These are phyloP conservation scores for Naganishia sp. DNA, from an alignment of 1,284 basidiomycete species.

Conservation along the genomic window DNA sequence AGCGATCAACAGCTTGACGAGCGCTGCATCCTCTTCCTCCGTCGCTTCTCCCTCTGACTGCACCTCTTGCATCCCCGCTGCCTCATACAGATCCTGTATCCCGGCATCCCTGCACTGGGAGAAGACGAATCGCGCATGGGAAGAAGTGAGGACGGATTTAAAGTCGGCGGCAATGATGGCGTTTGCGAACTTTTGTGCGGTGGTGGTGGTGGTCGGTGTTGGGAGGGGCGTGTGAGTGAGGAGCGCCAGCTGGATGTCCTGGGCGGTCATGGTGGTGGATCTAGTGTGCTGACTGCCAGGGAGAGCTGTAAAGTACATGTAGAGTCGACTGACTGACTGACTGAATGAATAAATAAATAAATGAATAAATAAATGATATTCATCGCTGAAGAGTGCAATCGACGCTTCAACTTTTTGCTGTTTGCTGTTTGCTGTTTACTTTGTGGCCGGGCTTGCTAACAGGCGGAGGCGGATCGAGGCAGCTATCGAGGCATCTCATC, in stretches of 20 bases:
- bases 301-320: no score
- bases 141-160: slow-evolving; percentile 13
- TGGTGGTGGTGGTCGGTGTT: neutral
- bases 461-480: neutral
- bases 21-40: slow-evolving; percentile 53
- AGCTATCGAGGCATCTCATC: no score
- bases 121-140: neutral
- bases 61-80: neutral
- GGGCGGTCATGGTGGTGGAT: neutral
- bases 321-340: no score
- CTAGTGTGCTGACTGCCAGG: neutral
- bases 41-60: no score
- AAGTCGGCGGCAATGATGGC: slow-evolving; percentile 34
- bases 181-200: slow-evolving; percentile 38
- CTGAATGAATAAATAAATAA: no score
- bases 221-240: slow-evolving; percentile 1
- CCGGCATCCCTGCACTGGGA: slow-evolving; percentile 3
- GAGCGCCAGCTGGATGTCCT: slow-evolving; percentile 16
- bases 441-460: slow-evolving; percentile 12
- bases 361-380: no score
- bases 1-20: slow-evolving; percentile 64
- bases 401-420: slow-evolving; percentile 22
- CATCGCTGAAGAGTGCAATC: neutral
- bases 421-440: slow-evolving; percentile 13
- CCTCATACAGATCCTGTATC: slow-evolving; percentile 13